Base-by-base conservation (phyloP, 768 basidiomycete species). In the Coprinopsis marcescibilis region DNA sequence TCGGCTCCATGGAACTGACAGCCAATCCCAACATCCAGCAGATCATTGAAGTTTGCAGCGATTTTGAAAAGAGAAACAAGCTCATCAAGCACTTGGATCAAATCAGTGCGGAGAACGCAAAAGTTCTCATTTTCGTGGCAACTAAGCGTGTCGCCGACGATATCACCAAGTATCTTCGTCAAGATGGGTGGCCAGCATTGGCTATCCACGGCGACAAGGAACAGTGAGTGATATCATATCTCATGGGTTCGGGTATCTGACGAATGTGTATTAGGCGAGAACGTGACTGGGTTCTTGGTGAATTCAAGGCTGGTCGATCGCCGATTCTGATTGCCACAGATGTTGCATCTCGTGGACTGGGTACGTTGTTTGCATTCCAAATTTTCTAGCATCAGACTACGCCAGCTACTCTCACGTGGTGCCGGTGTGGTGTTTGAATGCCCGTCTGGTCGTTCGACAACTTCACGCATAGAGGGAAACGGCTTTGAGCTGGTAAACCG, bases 181-280 rank as follows among this genome's bases (percentile, higher is more conserved):
- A 89, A 74, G 96, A 99, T 60, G 96, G 96, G 12, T 99, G 96
- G 96, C 96, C 96, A n/a, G 96, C 96, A 12, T 73, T 99, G 29
- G 95, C 96, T 45, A 99, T 99, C 59, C 96, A 99, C 61, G 96
- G 96, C 59, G 96, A 99, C 73, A 99, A 99, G 69, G 93, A 93
- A 73, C 92, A 96, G 89, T 94, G 63, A 56, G 87, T 74, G 3
- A 15, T 26, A 43, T 19, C 3, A 15, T 49, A 10, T 35, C 19
- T 50, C 12, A 17, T 24, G 6, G 29, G n/a, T 17, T n/a, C 10
- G 10, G 12, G 17, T 6, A 21, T 12, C 43, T 20, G 8, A 37
- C 20, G 3, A 24, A 7, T 26, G 10, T 38, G n/a, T n/a, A n/a
- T 11, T 49, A 92, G 89, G 60, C 89, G 89, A 48, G 96, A 99